phyloP scores from a whole-genome alignment of 106 monocot species.

The Allium sativum region DNA sequence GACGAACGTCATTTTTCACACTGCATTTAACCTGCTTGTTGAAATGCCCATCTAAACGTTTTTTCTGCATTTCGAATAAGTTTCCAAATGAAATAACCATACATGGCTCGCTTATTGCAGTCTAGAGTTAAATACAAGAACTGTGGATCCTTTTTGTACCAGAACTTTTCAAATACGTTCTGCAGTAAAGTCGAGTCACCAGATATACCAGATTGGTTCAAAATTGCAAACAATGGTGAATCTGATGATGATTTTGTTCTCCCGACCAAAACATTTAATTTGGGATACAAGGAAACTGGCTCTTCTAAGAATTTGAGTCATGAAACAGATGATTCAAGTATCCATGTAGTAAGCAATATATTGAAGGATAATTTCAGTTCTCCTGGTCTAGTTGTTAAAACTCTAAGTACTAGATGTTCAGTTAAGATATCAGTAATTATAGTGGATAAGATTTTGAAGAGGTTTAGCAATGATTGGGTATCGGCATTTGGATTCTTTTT shows the following conservation, averaged over 20 bases:
- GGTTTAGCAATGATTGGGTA: constrained; percentile 71
- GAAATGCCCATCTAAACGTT: constrained; percentile 11
- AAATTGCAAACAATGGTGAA: constrained; percentile 10
- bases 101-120: neutral
- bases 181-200: constrained; percentile 29
- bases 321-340: constrained; percentile 14
- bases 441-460: constrained; percentile 40
- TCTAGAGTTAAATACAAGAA: neutral
- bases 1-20: neutral
- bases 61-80: neutral
- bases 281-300: constrained; percentile 6
- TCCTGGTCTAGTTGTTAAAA: constrained; percentile 31
- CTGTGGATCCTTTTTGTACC: neutral
- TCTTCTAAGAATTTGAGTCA: neutral
- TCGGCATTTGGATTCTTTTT: constrained; percentile 78
- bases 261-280: constrained; percentile 31
- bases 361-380: constrained; percentile 35
- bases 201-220: constrained; percentile 64
- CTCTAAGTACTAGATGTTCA: constrained; percentile 24
- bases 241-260: constrained; percentile 66
- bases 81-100: constrained; percentile 10
- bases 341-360: constrained; percentile 29
- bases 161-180: constrained; percentile 12
- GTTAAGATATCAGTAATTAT: constrained; percentile 28
- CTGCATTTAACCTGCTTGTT: constrained; percentile 6